Conservation (phyloP, 352 stramenopile species). For the Pythium sp. region DNA sequence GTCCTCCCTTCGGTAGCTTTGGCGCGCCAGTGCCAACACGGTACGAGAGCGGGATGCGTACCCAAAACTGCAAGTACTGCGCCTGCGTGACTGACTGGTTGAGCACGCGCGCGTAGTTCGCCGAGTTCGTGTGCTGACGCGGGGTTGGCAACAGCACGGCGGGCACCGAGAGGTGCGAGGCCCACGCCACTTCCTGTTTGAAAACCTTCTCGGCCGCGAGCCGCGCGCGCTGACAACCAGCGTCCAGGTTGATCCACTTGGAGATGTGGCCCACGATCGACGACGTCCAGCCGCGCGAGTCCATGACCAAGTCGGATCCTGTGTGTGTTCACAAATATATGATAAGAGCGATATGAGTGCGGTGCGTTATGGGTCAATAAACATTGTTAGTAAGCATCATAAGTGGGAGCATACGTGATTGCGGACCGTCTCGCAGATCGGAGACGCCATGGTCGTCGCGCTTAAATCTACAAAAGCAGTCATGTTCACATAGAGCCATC, state of each 20-base stretch:
- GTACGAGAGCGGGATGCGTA: slow-evolving; percentile 73
- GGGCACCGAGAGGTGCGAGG: slow-evolving; percentile 93
- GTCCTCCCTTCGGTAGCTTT: slow-evolving; percentile 24
- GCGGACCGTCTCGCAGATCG: slow-evolving; percentile 50
- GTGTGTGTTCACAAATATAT: neutral
- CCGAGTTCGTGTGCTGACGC: slow-evolving; percentile 33
- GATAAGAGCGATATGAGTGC: neutral
- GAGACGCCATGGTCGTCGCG: slow-evolving; percentile 64
- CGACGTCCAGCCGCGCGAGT: slow-evolving; percentile 82
- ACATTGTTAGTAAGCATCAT: too few relatives aligned
- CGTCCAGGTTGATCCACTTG: slow-evolving; percentile 78
- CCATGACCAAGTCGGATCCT: slow-evolving; percentile 82
- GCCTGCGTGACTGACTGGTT: slow-evolving; percentile 73
- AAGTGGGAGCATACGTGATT: slow-evolving; percentile 38
- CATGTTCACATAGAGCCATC: neutral
- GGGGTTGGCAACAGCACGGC: slow-evolving; percentile 91
- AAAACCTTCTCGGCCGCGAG: slow-evolving; percentile 71
- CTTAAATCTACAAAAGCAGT: slow-evolving; percentile 42
- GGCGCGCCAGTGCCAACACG: slow-evolving; percentile 19
- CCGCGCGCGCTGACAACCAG: slow-evolving; percentile 31
- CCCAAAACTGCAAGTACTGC: slow-evolving; percentile 88
- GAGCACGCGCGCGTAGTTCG: slow-evolving; percentile 87
- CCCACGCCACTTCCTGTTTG: slow-evolving; percentile 94
- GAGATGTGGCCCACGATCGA: slow-evolving; percentile 79
- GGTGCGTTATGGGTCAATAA: neutral